phyloP scores from a whole-genome alignment of 441 rosid genomes.

The Eruca vesicaria region DNA sequence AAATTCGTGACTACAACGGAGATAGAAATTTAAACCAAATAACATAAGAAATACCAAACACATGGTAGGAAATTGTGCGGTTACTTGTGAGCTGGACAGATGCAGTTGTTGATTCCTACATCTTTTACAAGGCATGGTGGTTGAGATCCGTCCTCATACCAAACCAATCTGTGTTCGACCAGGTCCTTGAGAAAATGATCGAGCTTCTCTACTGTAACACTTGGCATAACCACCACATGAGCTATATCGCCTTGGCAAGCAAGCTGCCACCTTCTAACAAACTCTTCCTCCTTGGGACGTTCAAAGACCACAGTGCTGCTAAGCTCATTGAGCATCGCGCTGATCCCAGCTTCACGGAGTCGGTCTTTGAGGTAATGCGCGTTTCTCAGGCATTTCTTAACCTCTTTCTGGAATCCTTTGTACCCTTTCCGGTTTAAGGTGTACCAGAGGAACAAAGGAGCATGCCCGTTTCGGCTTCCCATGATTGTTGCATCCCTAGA shows the following conservation, averaged over 20 bases:
- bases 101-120: constrained; percentile 43
- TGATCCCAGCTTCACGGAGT: constrained; percentile 59
- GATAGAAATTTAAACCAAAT: not conserved
- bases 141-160: constrained; percentile 57
- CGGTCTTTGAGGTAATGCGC: constrained; percentile 85
- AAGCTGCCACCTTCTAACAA: constrained; percentile 89
- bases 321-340: constrained; percentile 91
- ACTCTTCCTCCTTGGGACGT: constrained; percentile 83
- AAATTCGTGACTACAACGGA: not conserved
- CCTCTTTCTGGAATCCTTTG: constrained; percentile 91
- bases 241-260: constrained; percentile 88
- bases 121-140: constrained; percentile 60
- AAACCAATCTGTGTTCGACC: constrained; percentile 47
- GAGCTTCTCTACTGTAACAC: constrained; percentile 66
- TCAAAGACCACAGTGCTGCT: constrained; percentile 95
- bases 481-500: constrained; percentile 95
- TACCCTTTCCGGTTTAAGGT: constrained; percentile 86
- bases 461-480: constrained; percentile 96
- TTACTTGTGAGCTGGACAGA: constrained; percentile 61
- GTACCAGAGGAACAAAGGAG: constrained; percentile 95
- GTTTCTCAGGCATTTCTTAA: constrained; percentile 84
- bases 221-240: constrained; percentile 95
- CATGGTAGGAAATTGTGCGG: not conserved
- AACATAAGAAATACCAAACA: not conserved
- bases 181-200: constrained; percentile 67